Evolutionary conservation across 768 basidiomycete genomes (phyloP).

Genomic region (Panaeolus cyanescens): DNA sequence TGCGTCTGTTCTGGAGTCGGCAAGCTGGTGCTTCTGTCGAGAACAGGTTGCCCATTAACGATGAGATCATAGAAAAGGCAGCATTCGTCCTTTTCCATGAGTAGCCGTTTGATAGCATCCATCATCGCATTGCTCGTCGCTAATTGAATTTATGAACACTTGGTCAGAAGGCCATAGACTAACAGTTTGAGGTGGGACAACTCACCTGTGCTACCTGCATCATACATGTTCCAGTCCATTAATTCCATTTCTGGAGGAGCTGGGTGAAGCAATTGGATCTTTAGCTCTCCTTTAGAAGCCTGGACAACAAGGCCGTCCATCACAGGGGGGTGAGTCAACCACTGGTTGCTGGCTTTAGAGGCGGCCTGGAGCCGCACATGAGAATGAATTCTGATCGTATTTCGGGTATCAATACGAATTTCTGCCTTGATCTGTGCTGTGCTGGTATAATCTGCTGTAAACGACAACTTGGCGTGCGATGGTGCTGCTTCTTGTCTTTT

Average conservation of each 20-base stretch:
- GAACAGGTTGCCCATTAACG: slow-evolving; percentile 26
- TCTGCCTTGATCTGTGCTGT: slow-evolving; percentile 44
- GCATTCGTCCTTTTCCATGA: slow-evolving; percentile 41
- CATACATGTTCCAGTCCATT: slow-evolving; percentile 68
- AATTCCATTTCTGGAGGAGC: slow-evolving; percentile 59
- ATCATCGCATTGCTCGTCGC: slow-evolving; percentile 69
- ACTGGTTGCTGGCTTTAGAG: slow-evolving; percentile 53
- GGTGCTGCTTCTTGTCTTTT: slow-evolving; percentile 45
- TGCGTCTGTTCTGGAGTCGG: neutral
- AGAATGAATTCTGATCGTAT: slow-evolving; percentile 57
- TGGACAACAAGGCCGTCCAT: slow-evolving; percentile 64
- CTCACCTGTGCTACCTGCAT: slow-evolving; percentile 61
- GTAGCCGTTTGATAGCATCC: slow-evolving; percentile 55
- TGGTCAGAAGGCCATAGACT: neutral
- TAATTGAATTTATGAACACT: too few relatives aligned
- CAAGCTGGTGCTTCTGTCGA: neutral
- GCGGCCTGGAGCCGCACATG: slow-evolving; percentile 65
- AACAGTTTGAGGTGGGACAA: neutral
- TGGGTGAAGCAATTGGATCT: slow-evolving; percentile 53
- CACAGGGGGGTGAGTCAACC: slow-evolving; percentile 41
- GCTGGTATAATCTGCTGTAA: slow-evolving; percentile 33
- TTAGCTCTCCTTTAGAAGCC: slow-evolving; percentile 53
- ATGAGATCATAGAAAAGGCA: slow-evolving; percentile 55
- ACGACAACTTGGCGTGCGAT: slow-evolving; percentile 38
- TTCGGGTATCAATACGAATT: slow-evolving; percentile 55